Evolutionary conservation across 2,329 filamentous ascomycete genomes (phyloP), one percentile per base, ranked within the genome.

Genomic region (Ophiostoma sp.): DNA sequence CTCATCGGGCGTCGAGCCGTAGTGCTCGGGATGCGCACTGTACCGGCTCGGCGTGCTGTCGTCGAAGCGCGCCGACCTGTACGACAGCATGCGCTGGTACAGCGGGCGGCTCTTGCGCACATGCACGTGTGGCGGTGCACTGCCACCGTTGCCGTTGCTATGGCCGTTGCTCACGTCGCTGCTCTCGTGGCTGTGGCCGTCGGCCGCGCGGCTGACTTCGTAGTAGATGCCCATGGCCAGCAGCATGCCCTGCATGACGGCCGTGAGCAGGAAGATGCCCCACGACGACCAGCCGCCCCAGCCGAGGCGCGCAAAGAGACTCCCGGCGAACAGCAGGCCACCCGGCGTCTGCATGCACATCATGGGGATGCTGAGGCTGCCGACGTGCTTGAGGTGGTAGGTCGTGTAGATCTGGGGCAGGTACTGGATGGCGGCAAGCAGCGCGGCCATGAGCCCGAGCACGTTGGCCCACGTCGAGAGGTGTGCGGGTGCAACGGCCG

Each of bases 341-440:
- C 95, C 95, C 0, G 95, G 95, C 0, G 94, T 97, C 78, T 99
- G 95, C 45, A 99, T 97, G 76, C 91, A 90, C 93, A 99, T 98
- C 90, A 97, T 98, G 4, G 92, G 89, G 68, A 99, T 95, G 75
- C 92, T 97, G 74, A 99, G 80, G 76, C 93, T 97, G 67, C 93
- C 93, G 1, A 96, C 90, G 74, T 93, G 89, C 76, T 94, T 90
- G 69, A 97, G 81, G 66, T 83, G 85, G 79, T 91, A 96, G 0
- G 95, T 99, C 66, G 91, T 97, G 80, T 88, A 93, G 72, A 99
- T 96, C 79, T 99, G 95, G 0, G 95, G 95, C 16, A 99, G 81
- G 78, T 98, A 99, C 79, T 99, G 95, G 36, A 98, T 85, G 0
- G 87, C 89, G 0, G 95, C 91, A 5, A 99, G 85, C 1, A 86